A percentile compares a stretch with the other conserved stretches of the same genome.
These are phyloP conservation scores for Austroboletus novae-zelandiae DNA, from an alignment of 1,284 basidiomycete genomes.

Conservation along the genomic window DNA sequence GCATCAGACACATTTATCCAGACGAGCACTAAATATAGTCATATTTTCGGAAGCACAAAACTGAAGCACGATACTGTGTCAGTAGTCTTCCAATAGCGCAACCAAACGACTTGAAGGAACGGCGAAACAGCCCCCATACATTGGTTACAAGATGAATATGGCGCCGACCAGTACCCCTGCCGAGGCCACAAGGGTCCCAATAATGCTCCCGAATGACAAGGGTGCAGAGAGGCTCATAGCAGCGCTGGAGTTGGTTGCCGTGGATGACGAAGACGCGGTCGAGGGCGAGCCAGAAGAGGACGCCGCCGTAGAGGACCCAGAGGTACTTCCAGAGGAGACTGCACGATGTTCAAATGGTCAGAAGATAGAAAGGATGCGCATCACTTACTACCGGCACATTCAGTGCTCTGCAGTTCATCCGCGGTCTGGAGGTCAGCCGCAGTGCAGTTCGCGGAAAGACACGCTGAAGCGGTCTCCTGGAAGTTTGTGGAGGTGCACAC, in stretches of 20 bases:
- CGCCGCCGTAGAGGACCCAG: neutral
- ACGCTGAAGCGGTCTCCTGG: constrained; percentile 15
- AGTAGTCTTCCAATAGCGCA: no score
- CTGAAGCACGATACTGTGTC: no score
- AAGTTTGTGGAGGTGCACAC: constrained; percentile 22
- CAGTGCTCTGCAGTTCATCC: neutral
- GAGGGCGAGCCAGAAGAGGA: neutral
- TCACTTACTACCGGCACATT: constrained; percentile 18
- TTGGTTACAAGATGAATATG: constrained; percentile 20
- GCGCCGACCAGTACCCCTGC: constrained; percentile 28
- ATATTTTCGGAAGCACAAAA: no score
- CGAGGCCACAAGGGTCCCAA: constrained; percentile 25
- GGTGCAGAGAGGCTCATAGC: constrained; percentile 18
- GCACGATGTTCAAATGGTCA: no score
- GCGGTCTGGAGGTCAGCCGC: constrained; percentile 6
- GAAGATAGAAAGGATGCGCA: no score
- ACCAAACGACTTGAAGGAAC: no score
- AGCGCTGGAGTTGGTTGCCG: constrained; percentile 9
- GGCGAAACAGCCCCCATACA: no score
- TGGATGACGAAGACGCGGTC: neutral
- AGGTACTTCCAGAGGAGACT: neutral
- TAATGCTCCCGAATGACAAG: constrained; percentile 14
- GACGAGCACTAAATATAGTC: no score
- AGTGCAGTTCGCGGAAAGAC: constrained; percentile 19
- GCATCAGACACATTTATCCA: no score